Conservation (phyloP, 371 early-diverging fungal species). For the Neoconidiobolus thromboides region DNA sequence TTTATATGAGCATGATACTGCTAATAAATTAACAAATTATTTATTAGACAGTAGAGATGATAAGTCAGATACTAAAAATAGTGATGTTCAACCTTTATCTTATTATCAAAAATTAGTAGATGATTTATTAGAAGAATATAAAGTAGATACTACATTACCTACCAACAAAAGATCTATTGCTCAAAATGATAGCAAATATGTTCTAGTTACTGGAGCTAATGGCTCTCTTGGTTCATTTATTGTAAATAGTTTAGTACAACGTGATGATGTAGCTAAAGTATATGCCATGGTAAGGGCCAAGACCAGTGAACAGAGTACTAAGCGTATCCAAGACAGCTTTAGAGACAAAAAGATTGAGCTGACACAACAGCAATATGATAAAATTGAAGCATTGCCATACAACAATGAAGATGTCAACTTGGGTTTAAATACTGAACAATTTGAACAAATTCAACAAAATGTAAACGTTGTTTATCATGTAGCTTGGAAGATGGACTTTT, state of each 20-base stretch:
- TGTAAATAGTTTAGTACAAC: constrained; percentile 12
- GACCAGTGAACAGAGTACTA: not conserved
- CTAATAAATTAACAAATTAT: not conserved
- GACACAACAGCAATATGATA: not conserved
- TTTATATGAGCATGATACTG: not conserved
- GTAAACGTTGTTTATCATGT: constrained; percentile 5
- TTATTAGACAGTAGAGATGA: not conserved
- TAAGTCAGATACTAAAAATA: too few relatives aligned
- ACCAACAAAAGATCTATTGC: not conserved
- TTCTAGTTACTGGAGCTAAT: constrained; percentile 21
- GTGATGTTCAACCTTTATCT: not conserved
- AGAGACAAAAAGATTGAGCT: not conserved
- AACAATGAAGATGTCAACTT: constrained; percentile 10
- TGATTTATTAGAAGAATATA: not conserved
- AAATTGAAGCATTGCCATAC: constrained; percentile 7
- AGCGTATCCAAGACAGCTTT: not conserved
- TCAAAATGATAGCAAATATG: constrained; percentile 6
- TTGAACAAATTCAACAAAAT: not conserved
- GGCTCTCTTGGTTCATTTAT: constrained; percentile 19
- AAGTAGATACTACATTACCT: too few relatives aligned
- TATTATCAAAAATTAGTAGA: not conserved
- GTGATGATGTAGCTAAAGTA: constrained; percentile 10
- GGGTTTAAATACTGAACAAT: constrained; percentile 10
- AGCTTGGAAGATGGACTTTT: constrained; percentile 9
- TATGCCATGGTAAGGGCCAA: not conserved